Percentiles rank a stretch among this genome's conserved stretches.
Conservation (phyloP, 1,284 basidiomycete genomes). For the Microbotryum intermedium region DNA sequence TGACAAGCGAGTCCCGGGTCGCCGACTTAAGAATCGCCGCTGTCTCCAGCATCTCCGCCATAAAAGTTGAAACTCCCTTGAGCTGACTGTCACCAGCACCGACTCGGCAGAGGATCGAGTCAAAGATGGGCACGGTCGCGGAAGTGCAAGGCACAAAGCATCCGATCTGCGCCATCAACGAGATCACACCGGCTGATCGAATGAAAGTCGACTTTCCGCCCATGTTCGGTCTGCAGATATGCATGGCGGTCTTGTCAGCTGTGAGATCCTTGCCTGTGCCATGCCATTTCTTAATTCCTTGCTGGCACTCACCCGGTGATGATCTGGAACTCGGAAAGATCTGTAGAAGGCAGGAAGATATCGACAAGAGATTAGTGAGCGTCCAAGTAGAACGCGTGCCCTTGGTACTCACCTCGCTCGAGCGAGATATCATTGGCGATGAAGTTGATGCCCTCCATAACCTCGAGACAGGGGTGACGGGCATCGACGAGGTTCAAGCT, state of each 20-base stretch:
- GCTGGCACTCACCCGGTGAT: slow-evolving; percentile 48
- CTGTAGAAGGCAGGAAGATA: slow-evolving; percentile 17
- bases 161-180: slow-evolving; percentile 89
- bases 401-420: slow-evolving; percentile 54
- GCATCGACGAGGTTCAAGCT: slow-evolving; percentile 69
- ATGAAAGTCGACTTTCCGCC: slow-evolving; percentile 93
- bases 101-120: slow-evolving; percentile 90
- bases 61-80: slow-evolving; percentile 97
- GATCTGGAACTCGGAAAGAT: slow-evolving; percentile 43
- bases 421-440: slow-evolving; percentile 92
- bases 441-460: slow-evolving; percentile 89
- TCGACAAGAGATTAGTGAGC: not conserved
- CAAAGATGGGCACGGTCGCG: slow-evolving; percentile 83
- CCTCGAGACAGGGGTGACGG: slow-evolving; percentile 91
- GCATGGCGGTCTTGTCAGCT: not conserved
- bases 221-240: slow-evolving; percentile 61
- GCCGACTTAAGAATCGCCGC: slow-evolving; percentile 91
- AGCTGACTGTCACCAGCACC: slow-evolving; percentile 96
- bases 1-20: slow-evolving; percentile 84
- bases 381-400: no score
- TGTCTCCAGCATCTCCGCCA: slow-evolving; percentile 99
- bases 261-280: not conserved
- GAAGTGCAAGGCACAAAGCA: slow-evolving; percentile 87
- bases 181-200: slow-evolving; percentile 80
- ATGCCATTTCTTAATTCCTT: no score